Evolutionary conservation across 129 eudicot genomes (phyloP).

Genomic region (Flaveria ramosissima): DNA sequence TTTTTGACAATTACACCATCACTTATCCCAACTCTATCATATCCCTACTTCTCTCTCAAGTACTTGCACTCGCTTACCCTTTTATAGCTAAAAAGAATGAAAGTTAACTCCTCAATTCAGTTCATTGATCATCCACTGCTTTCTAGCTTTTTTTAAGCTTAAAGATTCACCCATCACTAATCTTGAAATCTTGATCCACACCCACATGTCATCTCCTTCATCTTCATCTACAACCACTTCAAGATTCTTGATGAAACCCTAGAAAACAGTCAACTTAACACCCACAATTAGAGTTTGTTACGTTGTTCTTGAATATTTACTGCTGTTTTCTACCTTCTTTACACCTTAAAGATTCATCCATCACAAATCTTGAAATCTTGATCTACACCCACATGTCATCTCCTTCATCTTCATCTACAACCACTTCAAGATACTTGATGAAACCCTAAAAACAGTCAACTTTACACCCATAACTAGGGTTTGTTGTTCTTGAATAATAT

Average conservation of each 20-base stretch:
- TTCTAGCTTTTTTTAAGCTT: constrained; percentile 45
- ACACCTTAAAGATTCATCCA: constrained; percentile 15
- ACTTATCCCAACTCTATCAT: constrained; percentile 26
- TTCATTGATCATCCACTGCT: constrained; percentile 28
- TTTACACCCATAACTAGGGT: constrained; percentile 29
- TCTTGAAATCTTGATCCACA: constrained; percentile 26
- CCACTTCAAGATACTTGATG: constrained; percentile 22
- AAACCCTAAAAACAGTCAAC: constrained; percentile 32
- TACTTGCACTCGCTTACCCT: constrained; percentile 38
- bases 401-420: constrained; percentile 9
- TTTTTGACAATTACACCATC: constrained; percentile 40
- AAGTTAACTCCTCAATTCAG: constrained; percentile 34
- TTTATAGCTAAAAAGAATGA: constrained; percentile 38
- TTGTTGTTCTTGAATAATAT: constrained; percentile 1
- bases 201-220: constrained; percentile 21
- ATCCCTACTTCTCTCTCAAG: constrained; percentile 38
- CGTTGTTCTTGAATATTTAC: neutral
- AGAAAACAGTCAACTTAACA: neutral
- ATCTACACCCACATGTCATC: constrained; percentile 19
- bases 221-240: constrained; percentile 10
- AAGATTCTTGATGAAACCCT: constrained; percentile 41
- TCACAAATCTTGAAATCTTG: constrained; percentile 29
- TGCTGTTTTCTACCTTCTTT: neutral
- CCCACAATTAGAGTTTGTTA: constrained; percentile 27
- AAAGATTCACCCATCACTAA: constrained; percentile 24